Percentiles rank a stretch among this genome's conserved stretches.
Conservation (phyloP, 176 grass and related monocot species). For the Oryza rufipogon region DNA sequence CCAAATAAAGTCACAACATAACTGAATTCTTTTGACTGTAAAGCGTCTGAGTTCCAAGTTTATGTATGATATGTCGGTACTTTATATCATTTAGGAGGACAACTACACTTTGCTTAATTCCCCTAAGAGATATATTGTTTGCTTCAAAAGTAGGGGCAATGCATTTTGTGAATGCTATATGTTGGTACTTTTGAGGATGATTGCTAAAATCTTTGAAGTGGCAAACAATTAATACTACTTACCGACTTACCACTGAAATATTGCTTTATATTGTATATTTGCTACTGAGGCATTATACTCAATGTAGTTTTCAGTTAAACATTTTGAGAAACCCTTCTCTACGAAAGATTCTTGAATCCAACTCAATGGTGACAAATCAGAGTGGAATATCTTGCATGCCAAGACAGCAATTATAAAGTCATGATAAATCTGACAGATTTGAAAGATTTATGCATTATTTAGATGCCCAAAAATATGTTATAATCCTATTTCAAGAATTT, state of each 20-base stretch:
- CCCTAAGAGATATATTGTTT: neutral
- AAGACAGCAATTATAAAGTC: no score
- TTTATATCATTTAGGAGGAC: neutral
- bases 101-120: neutral
- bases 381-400: no score
- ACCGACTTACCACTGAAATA: neutral
- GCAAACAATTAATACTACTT: neutral
- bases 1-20: neutral
- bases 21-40: neutral
- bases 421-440: no score
- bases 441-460: neutral
- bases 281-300: no score
- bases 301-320: no score
- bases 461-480: no score
- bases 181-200: neutral
- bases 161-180: neutral
- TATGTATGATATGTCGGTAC: neutral
- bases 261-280: neutral
- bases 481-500: no score
- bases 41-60: neutral
- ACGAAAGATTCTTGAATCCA: no score
- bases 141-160: neutral
- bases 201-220: neutral
- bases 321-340: no score
- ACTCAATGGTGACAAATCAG: no score